phyloP scores from a whole-genome alignment of 129 eudicot genomes.

The Scalesia atractyloides region DNA sequence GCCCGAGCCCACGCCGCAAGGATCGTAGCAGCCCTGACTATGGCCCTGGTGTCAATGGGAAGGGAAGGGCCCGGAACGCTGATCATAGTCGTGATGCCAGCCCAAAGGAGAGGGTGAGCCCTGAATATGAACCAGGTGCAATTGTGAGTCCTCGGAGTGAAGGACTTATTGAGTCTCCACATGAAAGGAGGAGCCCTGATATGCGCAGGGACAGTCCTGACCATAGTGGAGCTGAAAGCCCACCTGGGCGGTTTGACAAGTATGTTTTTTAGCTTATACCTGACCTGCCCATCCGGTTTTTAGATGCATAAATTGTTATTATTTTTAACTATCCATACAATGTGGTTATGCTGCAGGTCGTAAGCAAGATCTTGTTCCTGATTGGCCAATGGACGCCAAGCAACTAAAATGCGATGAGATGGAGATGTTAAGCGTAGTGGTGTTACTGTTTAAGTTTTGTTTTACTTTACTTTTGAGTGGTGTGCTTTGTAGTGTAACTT shows the following conservation, averaged over 20 bases:
- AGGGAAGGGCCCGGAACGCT: constrained; percentile 40
- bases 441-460: neutral
- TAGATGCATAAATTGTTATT: no score
- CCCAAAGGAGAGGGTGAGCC: constrained; percentile 46
- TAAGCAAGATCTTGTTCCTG: constrained; percentile 52
- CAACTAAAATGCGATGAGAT: neutral
- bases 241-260: constrained; percentile 53
- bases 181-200: constrained; percentile 41
- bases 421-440: neutral
- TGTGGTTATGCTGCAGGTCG: constrained; percentile 48
- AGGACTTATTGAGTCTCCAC: constrained; percentile 48
- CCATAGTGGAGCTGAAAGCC: constrained; percentile 57
- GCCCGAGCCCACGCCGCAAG: constrained; percentile 60
- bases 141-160: constrained; percentile 53
- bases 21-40: constrained; percentile 76
- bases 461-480: no score
- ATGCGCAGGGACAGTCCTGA: constrained; percentile 40
- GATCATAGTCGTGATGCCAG: constrained; percentile 40
- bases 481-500: no score
- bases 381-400: neutral
- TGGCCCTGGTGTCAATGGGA: constrained; percentile 49
- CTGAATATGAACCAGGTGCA: constrained; percentile 46
- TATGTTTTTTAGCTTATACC: constrained; percentile 20
- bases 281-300: neutral
- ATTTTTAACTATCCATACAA: no score